phyloP scores from a whole-genome alignment of 345 rosid species.

The Iberis pinnata region DNA sequence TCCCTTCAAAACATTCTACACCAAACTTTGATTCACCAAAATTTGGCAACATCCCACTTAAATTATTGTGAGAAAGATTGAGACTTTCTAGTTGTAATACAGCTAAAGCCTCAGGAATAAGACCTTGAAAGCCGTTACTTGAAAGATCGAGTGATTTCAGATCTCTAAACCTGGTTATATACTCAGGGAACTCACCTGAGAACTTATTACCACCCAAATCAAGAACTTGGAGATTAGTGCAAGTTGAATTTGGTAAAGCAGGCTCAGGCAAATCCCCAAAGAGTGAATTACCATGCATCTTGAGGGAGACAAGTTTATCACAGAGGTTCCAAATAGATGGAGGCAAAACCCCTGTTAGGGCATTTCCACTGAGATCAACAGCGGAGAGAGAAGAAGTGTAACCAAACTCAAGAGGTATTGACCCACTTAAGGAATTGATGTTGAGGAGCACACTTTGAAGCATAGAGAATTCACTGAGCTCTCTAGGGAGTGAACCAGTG shows the following conservation, averaged over 20 bases:
- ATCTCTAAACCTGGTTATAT: conserved; percentile 48
- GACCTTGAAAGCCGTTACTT: conserved; percentile 56
- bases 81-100: conserved; percentile 52
- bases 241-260: conserved; percentile 72
- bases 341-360: conserved; percentile 52
- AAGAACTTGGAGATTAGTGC: conserved; percentile 57
- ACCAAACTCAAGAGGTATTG: conserved; percentile 88
- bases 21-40: conserved; percentile 64
- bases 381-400: conserved; percentile 74
- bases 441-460: conserved; percentile 72
- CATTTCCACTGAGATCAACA: conserved; percentile 66
- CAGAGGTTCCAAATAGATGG: conserved; percentile 95
- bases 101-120: conserved; percentile 56
- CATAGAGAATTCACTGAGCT: conserved; percentile 83
- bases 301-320: conserved; percentile 58
- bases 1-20: conserved; percentile 66
- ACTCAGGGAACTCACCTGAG: conserved; percentile 76
- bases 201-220: conserved; percentile 77
- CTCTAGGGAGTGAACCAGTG: conserved; percentile 82
- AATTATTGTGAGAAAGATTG: conserved; percentile 84
- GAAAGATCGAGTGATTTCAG: conserved; percentile 82
- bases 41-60: conserved; percentile 66
- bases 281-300: conserved; percentile 59
- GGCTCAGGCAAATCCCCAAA: conserved; percentile 70
- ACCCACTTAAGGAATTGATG: conserved; percentile 70